Conservation (phyloP, 257 asterid genomes). For the Scutellaria minor region DNA sequence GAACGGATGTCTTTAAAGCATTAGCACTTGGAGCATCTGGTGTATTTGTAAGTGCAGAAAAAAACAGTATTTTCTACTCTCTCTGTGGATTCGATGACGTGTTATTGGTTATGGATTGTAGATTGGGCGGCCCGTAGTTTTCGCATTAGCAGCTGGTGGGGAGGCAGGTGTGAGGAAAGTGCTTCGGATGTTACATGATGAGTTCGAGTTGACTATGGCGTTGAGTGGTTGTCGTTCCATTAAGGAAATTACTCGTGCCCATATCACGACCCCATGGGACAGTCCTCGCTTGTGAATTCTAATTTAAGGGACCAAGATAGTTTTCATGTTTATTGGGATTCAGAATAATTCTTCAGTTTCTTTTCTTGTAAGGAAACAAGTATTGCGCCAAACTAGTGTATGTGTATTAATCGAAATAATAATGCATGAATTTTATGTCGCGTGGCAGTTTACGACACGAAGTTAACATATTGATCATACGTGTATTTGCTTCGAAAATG, state of each 20-base stretch:
- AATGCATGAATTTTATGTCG: too few relatives aligned
- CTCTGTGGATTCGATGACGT: not conserved
- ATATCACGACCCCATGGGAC: slow-evolving; percentile 58
- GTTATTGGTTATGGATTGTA: slow-evolving; percentile 22
- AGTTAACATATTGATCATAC: too few relatives aligned
- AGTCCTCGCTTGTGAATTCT: slow-evolving; percentile 49
- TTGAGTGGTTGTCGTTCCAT: slow-evolving; percentile 77
- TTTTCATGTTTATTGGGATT: too few relatives aligned
- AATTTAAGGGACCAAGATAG: not conserved
- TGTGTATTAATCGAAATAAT: too few relatives aligned
- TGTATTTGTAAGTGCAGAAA: slow-evolving; percentile 64
- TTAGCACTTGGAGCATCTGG: slow-evolving; percentile 87
- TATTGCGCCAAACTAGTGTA: too few relatives aligned
- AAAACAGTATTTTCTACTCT: too few relatives aligned
- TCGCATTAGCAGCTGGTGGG: slow-evolving; percentile 71
- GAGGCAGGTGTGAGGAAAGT: slow-evolving; percentile 79
- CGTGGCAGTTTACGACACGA: too few relatives aligned
- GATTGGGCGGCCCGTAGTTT: slow-evolving; percentile 80
- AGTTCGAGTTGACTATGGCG: slow-evolving; percentile 86
- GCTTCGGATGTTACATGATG: slow-evolving; percentile 74
- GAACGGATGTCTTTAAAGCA: slow-evolving; percentile 88
- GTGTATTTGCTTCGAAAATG: too few relatives aligned
- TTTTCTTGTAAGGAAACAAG: too few relatives aligned
- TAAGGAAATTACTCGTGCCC: slow-evolving; percentile 71
- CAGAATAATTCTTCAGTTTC: too few relatives aligned